These are phyloP conservation scores for Daldinia eschscholtzii DNA, from an alignment of 2,329 filamentous ascomycete genomes.

Conservation along the genomic window DNA sequence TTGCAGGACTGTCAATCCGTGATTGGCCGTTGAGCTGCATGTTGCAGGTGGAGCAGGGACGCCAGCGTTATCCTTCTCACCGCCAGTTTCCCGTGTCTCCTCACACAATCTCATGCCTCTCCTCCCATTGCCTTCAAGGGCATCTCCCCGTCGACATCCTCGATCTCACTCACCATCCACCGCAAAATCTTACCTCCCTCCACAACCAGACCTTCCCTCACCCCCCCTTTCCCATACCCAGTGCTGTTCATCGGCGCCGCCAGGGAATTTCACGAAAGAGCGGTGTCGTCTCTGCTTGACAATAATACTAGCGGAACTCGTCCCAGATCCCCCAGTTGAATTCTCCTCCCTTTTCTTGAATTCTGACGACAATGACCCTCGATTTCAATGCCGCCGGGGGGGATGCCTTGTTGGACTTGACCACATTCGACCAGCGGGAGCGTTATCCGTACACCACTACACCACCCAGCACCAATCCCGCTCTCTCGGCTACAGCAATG, in stretches of 20 bases:
- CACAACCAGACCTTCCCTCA: conserved; percentile 46
- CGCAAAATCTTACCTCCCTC: conserved; percentile 53
- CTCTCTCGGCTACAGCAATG: conserved; percentile 56
- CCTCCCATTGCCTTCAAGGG: conserved; percentile 48
- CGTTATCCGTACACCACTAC: conserved; percentile 66
- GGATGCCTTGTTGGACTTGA: conserved; percentile 72
- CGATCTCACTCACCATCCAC: conserved; percentile 52
- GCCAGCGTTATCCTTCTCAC: conserved; percentile 53
- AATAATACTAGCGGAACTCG: conserved; percentile 62
- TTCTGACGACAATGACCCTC: conserved; percentile 65
- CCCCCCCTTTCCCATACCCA: conserved; percentile 49
- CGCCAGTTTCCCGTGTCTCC: conserved; percentile 53
- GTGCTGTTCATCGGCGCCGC: conserved; percentile 43
- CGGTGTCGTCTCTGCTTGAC: conserved; percentile 59
- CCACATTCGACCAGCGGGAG: conserved; percentile 69
- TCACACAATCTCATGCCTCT: conserved; percentile 50
- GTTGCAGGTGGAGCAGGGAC: conserved; percentile 52
- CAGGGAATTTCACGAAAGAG: conserved; percentile 56
- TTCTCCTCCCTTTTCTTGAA: conserved; percentile 53
- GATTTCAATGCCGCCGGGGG: conserved; percentile 70
- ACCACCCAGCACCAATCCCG: conserved; percentile 56
- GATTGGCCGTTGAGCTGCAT: conserved; percentile 50
- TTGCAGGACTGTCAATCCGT: conserved; percentile 41
- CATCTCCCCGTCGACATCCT: conserved; percentile 49
- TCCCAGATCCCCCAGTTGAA: conserved; percentile 55